Evolutionary conservation across 2,329 filamentous ascomycete genomes (phyloP), one percentile per base, ranked within the genome.

Genomic region (Aspergillus tanneri): DNA sequence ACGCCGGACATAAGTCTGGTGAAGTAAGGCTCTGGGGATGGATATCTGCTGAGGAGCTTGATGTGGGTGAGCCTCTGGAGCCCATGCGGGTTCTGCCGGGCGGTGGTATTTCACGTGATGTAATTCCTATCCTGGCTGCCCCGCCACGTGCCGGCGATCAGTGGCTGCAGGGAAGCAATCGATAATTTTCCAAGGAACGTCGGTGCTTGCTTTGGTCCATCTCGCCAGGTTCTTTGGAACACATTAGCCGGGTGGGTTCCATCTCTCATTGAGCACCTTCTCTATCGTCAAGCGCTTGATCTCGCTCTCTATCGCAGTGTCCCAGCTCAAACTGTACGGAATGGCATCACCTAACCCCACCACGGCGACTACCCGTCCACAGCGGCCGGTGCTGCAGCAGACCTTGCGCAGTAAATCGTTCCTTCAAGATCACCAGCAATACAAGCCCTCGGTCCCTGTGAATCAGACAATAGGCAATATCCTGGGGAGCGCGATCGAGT

Each of bases 361-460:
- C 38, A 40, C 60, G 32, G 46, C 37, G 25, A 25, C 43, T 28
- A 12, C 58, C 46, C 69, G 69, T 50, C 64, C 66, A 14, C 57
- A 59, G 41, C 69, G 72, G 43, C 74, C 73, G 8, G 67, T 70
- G 23, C 64, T 76, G 43, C 71, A 69, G 37, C 72, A 72, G 52
- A 70, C 64, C 18, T 47, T 76, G 51, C 64, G 65, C 43, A 69
- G 72, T 53, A 68, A 66, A 45, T 74, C 72, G 21, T 73, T 73
- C 59, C 69, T 77, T 28, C 70, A 74, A 34, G 74, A 76, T 50
- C 74, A 77, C 50, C 72, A 76, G 53, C 73, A 77, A 49, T 77
- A 77, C 55, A 73, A 72, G 44, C 68, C 71, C 6, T 61, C 65
- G 24, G 55, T 57, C 39, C 59, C 67, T 19, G 55, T 66, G 40